A percentile compares a stretch with the other conserved stretches of the same genome.
These are phyloP conservation scores for Scutellaria barbata DNA, from an alignment of 257 asterid genomes.

Conservation along the genomic window DNA sequence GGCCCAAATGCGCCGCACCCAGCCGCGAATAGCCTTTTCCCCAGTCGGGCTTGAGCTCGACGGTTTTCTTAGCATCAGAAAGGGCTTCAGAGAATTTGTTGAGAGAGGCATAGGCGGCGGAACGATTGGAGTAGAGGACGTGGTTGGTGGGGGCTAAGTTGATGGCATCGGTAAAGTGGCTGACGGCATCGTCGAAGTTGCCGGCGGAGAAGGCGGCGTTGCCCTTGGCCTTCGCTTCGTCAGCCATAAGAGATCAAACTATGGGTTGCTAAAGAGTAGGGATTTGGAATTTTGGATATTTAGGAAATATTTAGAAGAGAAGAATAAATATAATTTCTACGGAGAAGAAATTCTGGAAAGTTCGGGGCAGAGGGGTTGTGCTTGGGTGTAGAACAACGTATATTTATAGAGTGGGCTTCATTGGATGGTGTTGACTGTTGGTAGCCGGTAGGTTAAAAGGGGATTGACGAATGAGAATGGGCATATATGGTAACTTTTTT, in stretches of 20 bases:
- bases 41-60: slow-evolving; percentile 89
- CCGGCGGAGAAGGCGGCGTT: slow-evolving; percentile 94
- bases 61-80: slow-evolving; percentile 85
- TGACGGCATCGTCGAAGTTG: slow-evolving; percentile 61
- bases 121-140: slow-evolving; percentile 90
- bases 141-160: slow-evolving; percentile 70
- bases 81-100: slow-evolving; percentile 67
- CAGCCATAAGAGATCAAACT: slow-evolving; percentile 53
- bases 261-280: neutral
- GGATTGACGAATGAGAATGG: too few species aligned
- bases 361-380: too few species aligned
- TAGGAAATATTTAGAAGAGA: too few species aligned
- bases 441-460: too few species aligned
- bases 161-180: slow-evolving; percentile 81
- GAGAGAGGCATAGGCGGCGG: slow-evolving; percentile 88
- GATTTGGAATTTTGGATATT: too few species aligned
- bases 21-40: slow-evolving; percentile 86
- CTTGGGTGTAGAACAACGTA: too few species aligned
- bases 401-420: too few species aligned
- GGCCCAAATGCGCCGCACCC: slow-evolving; percentile 84
- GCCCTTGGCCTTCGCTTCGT: slow-evolving; percentile 92
- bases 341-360: too few species aligned
- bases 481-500: too few species aligned
- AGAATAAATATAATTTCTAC: too few species aligned
- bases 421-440: too few species aligned